Base-by-base conservation (phyloP, 2,329 filamentous ascomycete species). In the Ophiostoma piceae region DNA sequence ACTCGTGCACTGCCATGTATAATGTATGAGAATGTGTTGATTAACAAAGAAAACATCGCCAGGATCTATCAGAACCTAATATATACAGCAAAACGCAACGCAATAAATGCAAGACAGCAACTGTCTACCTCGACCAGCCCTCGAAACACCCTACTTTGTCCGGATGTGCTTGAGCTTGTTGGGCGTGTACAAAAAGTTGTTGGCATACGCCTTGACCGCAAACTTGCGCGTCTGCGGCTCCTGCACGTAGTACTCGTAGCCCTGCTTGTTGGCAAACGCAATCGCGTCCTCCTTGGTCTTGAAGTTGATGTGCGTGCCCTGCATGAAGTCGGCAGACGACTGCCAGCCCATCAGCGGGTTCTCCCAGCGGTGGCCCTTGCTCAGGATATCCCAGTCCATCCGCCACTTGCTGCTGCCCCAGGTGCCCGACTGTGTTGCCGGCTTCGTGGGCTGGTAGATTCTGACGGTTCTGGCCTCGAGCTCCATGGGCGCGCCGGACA, bases 301-400 rank as follows among this genome's bases (percentile, higher is more conserved):
- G 86, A 99, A 99, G 80, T 90, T 90, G 76, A 99, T 81, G 78
- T 93, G 87, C 67, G 93, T 96, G 77, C 93, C 94, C 80, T 99
- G 94, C 92, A 99, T 95, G 78, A 88, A 88, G 80, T 99, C 95
- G 70, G 86, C 94, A 22, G 93, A 96, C 32, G 94, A 98, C 79
- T 97, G 94, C 96, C 96, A 99, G 72, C 95, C 95, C 88, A 99
- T 99, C 79, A 99, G 82, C 66, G 91, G 92, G 82, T 99, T 99
- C 84, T 99, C 95, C 96, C 95, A 99, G 76, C 95, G 88, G 81
- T 97, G 92, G 72, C 95, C 95, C 83, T 96, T 97, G 76, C 85
- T 82, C 41, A 98, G 85, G 67, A 96, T 88, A 79, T 99, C 95
- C 95, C 95, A 99, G 80, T 99, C 95, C 93, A 99, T 96, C 67